A percentile compares a stretch with the other conserved stretches of the same genome.
phyloP scores from a whole-genome alignment of 129 eudicot genomes.

The Chrysanthemum makinoi region DNA sequence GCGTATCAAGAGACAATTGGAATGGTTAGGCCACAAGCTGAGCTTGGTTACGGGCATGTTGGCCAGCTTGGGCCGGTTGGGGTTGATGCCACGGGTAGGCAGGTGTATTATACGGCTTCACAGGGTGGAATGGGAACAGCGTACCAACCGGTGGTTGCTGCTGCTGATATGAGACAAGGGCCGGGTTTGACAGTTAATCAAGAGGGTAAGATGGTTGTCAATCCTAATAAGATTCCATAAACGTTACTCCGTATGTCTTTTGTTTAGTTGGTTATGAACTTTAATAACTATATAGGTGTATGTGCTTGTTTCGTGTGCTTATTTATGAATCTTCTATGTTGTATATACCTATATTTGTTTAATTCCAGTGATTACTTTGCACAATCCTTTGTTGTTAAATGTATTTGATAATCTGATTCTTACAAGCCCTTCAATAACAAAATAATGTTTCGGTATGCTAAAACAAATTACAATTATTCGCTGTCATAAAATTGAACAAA shows the following conservation, averaged over 20 bases:
- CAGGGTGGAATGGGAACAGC: slow-evolving; percentile 28
- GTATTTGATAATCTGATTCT: too few relatives aligned
- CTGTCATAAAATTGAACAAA: not conserved
- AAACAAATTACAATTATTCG: not conserved
- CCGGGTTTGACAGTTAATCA: slow-evolving; percentile 27
- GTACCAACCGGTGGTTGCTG: slow-evolving; percentile 37
- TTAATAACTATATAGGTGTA: slow-evolving; percentile 19
- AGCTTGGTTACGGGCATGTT: slow-evolving; percentile 34
- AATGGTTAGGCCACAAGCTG: slow-evolving; percentile 37
- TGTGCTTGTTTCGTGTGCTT: slow-evolving; percentile 16
- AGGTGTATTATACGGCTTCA: slow-evolving; percentile 37
- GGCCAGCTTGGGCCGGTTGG: slow-evolving; percentile 24
- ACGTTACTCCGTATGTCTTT: not conserved
- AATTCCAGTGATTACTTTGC: slow-evolving; percentile 2
- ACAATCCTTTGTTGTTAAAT: not conserved
- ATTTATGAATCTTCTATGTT: not conserved
- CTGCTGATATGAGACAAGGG: slow-evolving; percentile 26
- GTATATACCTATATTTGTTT: slow-evolving; percentile 2
- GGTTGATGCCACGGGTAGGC: slow-evolving; percentile 44
- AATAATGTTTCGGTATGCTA: not conserved
- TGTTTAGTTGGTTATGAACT: not conserved
- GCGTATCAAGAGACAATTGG: slow-evolving; percentile 37
- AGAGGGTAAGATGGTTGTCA: slow-evolving; percentile 32
- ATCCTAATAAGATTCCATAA: slow-evolving; percentile 18
- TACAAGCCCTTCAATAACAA: too few relatives aligned